These are phyloP conservation scores for Bromus sterilis DNA, from an alignment of 176 grass and related monocot genomes.

Conservation along the genomic window DNA sequence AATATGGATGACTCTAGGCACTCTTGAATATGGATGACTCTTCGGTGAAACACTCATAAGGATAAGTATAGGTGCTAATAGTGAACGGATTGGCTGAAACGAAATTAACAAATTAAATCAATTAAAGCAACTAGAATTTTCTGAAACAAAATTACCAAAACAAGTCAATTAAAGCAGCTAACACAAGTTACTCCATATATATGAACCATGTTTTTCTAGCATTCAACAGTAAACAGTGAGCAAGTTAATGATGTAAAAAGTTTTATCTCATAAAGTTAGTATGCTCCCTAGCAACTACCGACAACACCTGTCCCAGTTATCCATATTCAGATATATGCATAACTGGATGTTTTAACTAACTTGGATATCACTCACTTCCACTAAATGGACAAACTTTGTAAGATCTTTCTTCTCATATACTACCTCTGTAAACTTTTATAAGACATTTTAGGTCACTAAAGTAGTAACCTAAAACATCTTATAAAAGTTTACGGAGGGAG, in stretches of 20 bases:
- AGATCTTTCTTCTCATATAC: slow-evolving; percentile 94
- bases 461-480: too few relatives aligned
- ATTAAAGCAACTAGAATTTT: background rate
- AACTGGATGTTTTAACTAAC: slow-evolving; percentile 20
- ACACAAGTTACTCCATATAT: background rate
- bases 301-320: background rate
- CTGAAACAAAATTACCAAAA: background rate
- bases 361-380: slow-evolving; percentile 92
- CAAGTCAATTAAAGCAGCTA: background rate
- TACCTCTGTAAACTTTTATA: too few relatives aligned
- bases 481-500: too few relatives aligned
- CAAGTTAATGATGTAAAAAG: background rate
- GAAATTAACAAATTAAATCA: background rate
- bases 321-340: background rate
- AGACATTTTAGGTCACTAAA: too few relatives aligned
- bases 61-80: slow-evolving; percentile 40
- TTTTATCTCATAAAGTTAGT: slow-evolving; percentile 83
- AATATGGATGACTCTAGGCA: slow-evolving; percentile 82
- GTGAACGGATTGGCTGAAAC: slow-evolving; percentile 83
- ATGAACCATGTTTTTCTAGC: slow-evolving; percentile 4
- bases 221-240: background rate
- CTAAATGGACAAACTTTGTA: slow-evolving; percentile 65
- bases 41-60: slow-evolving; percentile 54
- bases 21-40: slow-evolving; percentile 90
- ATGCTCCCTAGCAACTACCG: slow-evolving; percentile 60